Conservation (phyloP, 1,284 basidiomycete species). For the Laetiporus sulphureus region DNA sequence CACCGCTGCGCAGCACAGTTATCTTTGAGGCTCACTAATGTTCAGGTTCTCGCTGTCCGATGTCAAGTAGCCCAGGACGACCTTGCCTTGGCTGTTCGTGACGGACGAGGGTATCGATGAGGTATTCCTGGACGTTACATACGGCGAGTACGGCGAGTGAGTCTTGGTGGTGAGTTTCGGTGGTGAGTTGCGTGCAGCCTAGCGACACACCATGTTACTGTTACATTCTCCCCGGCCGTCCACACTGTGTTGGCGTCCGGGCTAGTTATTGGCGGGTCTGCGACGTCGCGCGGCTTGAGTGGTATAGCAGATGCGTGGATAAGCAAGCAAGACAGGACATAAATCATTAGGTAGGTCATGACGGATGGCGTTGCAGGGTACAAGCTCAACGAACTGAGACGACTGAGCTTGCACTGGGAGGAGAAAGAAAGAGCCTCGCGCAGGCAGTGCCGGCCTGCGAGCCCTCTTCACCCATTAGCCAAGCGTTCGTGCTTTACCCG, state of each 20-base stretch:
- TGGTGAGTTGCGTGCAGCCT: neutral
- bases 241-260: conserved; percentile 13
- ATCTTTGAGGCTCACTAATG: conserved; percentile 13
- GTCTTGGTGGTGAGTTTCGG: neutral
- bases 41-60: conserved; percentile 29
- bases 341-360: conserved; percentile 8
- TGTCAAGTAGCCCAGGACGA: conserved; percentile 30
- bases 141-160: neutral
- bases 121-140: conserved; percentile 23
- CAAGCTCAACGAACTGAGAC: neutral
- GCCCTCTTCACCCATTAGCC: conserved; percentile 1
- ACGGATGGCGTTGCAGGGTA: conserved; percentile 1
- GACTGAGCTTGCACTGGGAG: conserved; percentile 2
- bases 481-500: conserved; percentile 2
- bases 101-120: conserved; percentile 15
- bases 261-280: conserved; percentile 12
- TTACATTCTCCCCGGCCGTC: conserved; percentile 12
- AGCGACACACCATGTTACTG: conserved; percentile 12
- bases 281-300: conserved; percentile 10
- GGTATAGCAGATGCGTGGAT: conserved; percentile 3
- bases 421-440: conserved; percentile 6
- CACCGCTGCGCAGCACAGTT: neutral
- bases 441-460: neutral
- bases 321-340: conserved; percentile 7
- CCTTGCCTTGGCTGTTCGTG: conserved; percentile 27